Evolutionary conservation across 768 basidiomycete genomes (phyloP), one percentile per base, ranked within the genome.

Genomic region (Xanthoconium purpureum): DNA sequence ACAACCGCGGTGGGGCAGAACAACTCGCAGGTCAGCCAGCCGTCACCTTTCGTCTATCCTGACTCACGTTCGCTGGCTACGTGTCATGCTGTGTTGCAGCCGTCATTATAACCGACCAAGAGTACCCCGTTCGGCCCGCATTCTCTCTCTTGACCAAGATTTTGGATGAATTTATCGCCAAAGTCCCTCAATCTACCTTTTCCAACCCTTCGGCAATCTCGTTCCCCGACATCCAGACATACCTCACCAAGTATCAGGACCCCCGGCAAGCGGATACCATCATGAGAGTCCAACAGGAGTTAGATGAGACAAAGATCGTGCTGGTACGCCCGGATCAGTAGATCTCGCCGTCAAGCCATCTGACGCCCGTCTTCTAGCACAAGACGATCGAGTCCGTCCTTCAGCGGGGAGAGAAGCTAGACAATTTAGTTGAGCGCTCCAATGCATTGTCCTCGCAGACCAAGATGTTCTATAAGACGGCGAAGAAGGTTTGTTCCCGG

Each of bases 381-480:
- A 98, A 98, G 80, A 99, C 97, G 30, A 99, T 99, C 66, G 97
- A 99, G 70, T 92, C 91, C 4, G 95, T 99, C 11, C 80, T 99
- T 40, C 87, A 95, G 71, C 85, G 97, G 13, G 97, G 97, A 43
- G 96, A 98, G 82, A 94, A 93, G 75, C 80, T 99, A 44, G 94
- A 98, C 72, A 92, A 92, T 71, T 78, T 98, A 10, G 96, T 98
- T 13, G 95, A 98, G 66, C 84, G 95, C 38, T 97, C 94, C 54
- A 87, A 91, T 67, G 87, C 88, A 35, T 74, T 98, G 53, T 92
- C 93, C 38, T 77, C 84, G 15, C 92, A 94, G 75, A 92, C 85
- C 75, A 98, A 98, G 85, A 90, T 92, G 88, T 99, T 99, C 71
- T 98, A 98, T 79, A 97, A 98, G 88, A 97, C 95, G 9, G 94